Evolutionary conservation across 2,329 filamentous ascomycete genomes (phyloP), one percentile per base, ranked within the genome.

Genomic region (Colletotrichum spaethianum): DNA sequence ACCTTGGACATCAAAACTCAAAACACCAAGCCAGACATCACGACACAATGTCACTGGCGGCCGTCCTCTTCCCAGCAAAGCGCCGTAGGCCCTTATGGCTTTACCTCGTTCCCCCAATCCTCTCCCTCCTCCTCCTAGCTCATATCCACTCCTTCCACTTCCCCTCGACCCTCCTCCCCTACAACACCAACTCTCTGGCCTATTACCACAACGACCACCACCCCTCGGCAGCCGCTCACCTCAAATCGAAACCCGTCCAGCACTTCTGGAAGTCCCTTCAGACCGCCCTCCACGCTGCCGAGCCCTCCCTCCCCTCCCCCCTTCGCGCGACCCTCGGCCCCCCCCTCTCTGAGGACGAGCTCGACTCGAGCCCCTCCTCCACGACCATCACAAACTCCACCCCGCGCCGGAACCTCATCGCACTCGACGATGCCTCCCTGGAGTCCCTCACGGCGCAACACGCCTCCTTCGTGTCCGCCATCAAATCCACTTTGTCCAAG

Each of bases 381-480:
- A 9, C 33, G 11, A 31, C 63, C 23, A 50, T 65, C 26, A 64
- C 53, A 46, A 38, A 64, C 42, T 42, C 70, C 23, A 64, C 64
- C 18, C 70, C 63, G 42, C 74, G 74, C 23, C 73, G 67, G 31
- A 70, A 74, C 44, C 62, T 74, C 59, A 52, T 69, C 23, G 36
- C 23, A 26, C 53, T 76, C 2, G 36, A 68, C 4, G 60, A 62
- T 0, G 65, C 33, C 2, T 60, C 70, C 38, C n/a, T 73, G 31
- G 20, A 55, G 7, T 42, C 59, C 9, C 67, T 76, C n/a, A 40
- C 52, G 12, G n/a, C 33, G n/a, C 44, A 31, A 23, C 71, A 75
- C 57, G 50, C 63, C 9, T 31, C 46, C 36, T 86, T 85, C 73
- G 74, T 86, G 31, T 12, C 53, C 31, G 12, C 53, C 20, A 33